These are phyloP conservation scores for Casuarina cunninghamiana DNA, from an alignment of 306 rosid genomes.

Conservation along the genomic window DNA sequence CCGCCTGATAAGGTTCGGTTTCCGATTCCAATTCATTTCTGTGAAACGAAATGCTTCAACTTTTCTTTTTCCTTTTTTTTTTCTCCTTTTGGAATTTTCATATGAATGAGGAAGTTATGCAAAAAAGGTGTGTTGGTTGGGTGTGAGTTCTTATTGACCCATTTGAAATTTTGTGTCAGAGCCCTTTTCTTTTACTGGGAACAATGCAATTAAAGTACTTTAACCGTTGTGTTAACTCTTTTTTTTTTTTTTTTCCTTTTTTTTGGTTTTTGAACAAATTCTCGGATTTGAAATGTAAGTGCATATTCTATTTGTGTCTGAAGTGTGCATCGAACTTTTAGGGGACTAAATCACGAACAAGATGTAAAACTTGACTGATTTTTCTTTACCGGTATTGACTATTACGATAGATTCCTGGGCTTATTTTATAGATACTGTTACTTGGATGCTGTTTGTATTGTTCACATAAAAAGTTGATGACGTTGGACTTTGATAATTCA, in stretches of 20 bases:
- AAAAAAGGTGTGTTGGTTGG: neutral
- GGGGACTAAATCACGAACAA: too few species aligned
- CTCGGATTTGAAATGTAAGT: too few species aligned
- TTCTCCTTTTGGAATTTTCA: neutral
- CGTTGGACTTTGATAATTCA: constrained; percentile 17
- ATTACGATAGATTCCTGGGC: too few species aligned
- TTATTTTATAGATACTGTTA: neutral
- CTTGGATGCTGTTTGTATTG: neutral
- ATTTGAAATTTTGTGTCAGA: neutral
- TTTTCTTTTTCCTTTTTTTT: neutral
- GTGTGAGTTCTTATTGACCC: neutral
- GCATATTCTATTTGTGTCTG: too few species aligned
- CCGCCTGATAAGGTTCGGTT: constrained; percentile 71
- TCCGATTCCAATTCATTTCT: neutral
- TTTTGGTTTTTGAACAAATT: neutral
- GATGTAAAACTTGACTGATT: too few species aligned
- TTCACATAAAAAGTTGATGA: neutral
- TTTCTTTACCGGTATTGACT: neutral
- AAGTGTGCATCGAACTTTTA: too few species aligned
- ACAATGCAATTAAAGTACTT: neutral
- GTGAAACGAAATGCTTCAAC: neutral
- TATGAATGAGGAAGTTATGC: neutral
- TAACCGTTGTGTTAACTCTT: neutral
- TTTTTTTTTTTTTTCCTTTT: neutral
- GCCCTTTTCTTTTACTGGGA: neutral